Percentiles rank a stretch among this genome's conserved stretches.
Conservation (phyloP, 257 asterid genomes). For the Rehmannia glutinosa region DNA sequence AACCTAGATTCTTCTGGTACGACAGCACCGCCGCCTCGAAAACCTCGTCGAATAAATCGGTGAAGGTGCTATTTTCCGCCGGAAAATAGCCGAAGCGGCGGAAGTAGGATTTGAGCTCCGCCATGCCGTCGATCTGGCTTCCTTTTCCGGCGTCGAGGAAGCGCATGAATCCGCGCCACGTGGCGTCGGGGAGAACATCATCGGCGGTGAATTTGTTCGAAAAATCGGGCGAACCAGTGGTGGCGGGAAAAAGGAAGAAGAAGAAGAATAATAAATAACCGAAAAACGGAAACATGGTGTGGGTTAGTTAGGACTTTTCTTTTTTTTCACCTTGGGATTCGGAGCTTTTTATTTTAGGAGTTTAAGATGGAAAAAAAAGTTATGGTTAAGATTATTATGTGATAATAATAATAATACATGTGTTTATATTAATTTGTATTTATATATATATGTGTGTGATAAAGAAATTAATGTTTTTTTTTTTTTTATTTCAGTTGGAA, state of each 20-base stretch:
- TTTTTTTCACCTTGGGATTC: constrained; percentile 19
- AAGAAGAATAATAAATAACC: constrained; percentile 36
- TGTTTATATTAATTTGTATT: neutral
- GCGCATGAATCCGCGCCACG: constrained; percentile 57
- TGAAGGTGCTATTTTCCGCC: constrained; percentile 24
- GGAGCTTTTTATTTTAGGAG: constrained; percentile 18
- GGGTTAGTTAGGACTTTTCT: constrained; percentile 16
- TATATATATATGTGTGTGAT: neutral
- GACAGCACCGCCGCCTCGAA: constrained; percentile 46
- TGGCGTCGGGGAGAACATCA: constrained; percentile 21
- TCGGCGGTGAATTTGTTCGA: too few relatives aligned
- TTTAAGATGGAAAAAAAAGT: too few relatives aligned
- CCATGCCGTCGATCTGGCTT: constrained; percentile 54
- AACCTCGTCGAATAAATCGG: constrained; percentile 58
- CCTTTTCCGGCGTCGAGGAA: constrained; percentile 72
- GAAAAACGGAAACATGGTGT: constrained; percentile 54
- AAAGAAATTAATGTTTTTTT: neutral
- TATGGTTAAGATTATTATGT: neutral
- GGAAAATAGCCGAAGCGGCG: constrained; percentile 81
- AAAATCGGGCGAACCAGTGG: constrained; percentile 25
- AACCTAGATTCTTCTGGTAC: constrained; percentile 58
- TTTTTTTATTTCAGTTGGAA: constrained; percentile 15
- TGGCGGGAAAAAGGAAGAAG: constrained; percentile 45
- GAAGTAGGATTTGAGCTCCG: constrained; percentile 75
- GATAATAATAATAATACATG: neutral